Conservation (phyloP, 1,284 basidiomycete genomes). For the Ustilago bromivora region DNA sequence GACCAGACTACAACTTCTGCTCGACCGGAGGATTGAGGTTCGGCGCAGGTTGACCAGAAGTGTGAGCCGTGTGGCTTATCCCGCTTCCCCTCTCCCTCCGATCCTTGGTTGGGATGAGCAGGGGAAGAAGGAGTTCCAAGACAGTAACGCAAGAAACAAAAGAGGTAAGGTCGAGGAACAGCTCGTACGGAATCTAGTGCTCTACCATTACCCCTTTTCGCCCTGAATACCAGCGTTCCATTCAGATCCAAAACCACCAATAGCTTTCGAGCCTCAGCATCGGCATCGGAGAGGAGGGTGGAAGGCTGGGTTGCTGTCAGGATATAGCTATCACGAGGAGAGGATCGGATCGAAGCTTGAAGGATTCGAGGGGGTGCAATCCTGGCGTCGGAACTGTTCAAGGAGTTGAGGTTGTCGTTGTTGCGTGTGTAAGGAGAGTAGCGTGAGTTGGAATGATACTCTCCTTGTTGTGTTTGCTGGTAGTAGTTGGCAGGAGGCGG, state of each 20-base stretch:
- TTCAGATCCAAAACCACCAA: constrained; percentile 85
- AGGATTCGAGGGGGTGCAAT: neutral
- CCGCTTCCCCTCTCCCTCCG: neutral
- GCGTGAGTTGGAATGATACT: constrained; percentile 14
- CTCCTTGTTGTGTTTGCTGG: constrained; percentile 13
- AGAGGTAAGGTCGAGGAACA: constrained; percentile 76
- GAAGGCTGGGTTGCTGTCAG: constrained; percentile 17
- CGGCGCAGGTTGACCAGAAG: constrained; percentile 37
- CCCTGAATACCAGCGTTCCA: constrained; percentile 81
- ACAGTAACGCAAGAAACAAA: constrained; percentile 76
- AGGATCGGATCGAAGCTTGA: constrained; percentile 23
- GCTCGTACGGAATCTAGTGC: constrained; percentile 35
- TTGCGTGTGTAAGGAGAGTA: constrained; percentile 12
- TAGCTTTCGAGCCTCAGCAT: constrained; percentile 32
- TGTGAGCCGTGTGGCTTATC: constrained; percentile 51
- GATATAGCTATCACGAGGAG: constrained; percentile 26
- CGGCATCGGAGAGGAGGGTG: constrained; percentile 17
- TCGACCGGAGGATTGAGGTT: constrained; percentile 72
- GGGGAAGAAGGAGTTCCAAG: constrained; percentile 37
- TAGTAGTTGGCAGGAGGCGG: neutral
- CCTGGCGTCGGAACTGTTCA: constrained; percentile 1
- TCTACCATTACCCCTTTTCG: constrained; percentile 62
- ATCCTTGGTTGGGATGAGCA: no score
- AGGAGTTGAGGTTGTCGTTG: constrained; percentile 3
- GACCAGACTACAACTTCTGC: constrained; percentile 89